Evolutionary conservation across 192 early-diverging fungal genomes (phyloP), one percentile per base, ranked within the genome.

Genomic region (Coemansia sp.): DNA sequence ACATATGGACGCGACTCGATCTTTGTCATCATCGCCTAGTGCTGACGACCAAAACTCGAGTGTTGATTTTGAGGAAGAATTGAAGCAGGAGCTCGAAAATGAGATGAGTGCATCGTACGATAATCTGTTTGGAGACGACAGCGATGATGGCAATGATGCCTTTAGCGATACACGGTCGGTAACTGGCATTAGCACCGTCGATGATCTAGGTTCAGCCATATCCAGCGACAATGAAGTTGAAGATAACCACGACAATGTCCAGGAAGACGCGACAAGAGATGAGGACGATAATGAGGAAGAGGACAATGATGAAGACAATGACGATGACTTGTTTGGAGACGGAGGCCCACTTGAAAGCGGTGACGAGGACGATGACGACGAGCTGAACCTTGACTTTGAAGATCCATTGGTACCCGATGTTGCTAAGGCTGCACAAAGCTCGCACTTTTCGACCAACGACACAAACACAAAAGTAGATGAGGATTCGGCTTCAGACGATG

Each of bases 11-110:
- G 37, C 51, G 18, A 37, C 61, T 18, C 78, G 71, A 67, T 69
- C 73, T n/a, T 41, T 55, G 15, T 68, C 75, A n/a, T 47, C 65
- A 45, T 76, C 74, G 5, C 67, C 69, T 12, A 65, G 67, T 15
- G 55, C 51, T 18, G 74, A 82, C 60, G 79, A 80, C 61, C 66
- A 68, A 32, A 47, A 65, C 40, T 75, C 73, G 39, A 69, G 54
- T 47, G 47, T 75, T 4, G 73, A 76, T 62, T 73, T 82, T 68
- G 79, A 76, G 51, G 71, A 82, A 13, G 79, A 82, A 65, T 55
- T 82, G 52, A 70, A 82, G 61, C 79, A 82, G 59, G 74, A 82
- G 74, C 70, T 82, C 8, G 79, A 82, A 26, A 82, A 76, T 51
- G 79, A 82, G 63, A 81, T 81, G 70, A 73, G 70, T 42, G 78